phyloP scores from a whole-genome alignment of 164 flowering plant genomes.

The Stephania cephalantha region DNA sequence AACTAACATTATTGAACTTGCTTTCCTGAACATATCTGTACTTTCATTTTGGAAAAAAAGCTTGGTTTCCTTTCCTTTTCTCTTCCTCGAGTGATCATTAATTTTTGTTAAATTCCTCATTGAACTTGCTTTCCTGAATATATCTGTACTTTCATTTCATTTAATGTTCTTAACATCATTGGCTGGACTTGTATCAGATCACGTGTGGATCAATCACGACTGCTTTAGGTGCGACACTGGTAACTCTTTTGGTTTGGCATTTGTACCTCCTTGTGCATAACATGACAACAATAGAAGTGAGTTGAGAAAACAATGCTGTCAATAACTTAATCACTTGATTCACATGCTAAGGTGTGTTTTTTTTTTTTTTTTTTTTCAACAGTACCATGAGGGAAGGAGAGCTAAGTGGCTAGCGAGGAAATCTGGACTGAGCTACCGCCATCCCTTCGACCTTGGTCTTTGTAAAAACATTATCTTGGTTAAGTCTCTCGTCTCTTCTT shows the following conservation, averaged over 20 bases:
- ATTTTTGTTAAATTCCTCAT: not conserved
- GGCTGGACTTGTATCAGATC: constrained; percentile 25
- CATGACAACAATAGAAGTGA: constrained; percentile 81
- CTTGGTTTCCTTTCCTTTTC: not conserved
- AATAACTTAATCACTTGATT: not conserved
- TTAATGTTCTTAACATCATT: not conserved
- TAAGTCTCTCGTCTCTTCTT: constrained; percentile 19
- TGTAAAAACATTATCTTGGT: constrained; percentile 50
- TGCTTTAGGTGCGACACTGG: constrained; percentile 40
- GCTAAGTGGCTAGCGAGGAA: constrained; percentile 71
- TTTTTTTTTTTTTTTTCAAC: constrained; percentile 6
- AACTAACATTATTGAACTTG: too few species aligned
- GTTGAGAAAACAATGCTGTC: not conserved
- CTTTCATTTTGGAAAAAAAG: too few species aligned
- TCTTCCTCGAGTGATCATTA: not conserved
- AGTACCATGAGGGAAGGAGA: constrained; percentile 52
- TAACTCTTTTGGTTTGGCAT: constrained; percentile 65
- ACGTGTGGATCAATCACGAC: constrained; percentile 30
- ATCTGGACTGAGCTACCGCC: constrained; percentile 64
- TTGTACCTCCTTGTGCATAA: constrained; percentile 53
- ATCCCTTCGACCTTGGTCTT: constrained; percentile 48
- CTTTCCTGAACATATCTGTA: too few species aligned
- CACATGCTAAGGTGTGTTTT: not conserved
- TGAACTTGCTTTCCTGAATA: not conserved
- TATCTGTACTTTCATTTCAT: too few species aligned